These are phyloP conservation scores for Neocallimastix lanati DNA, from an alignment of 192 early-diverging fungal species.

Conservation along the genomic window DNA sequence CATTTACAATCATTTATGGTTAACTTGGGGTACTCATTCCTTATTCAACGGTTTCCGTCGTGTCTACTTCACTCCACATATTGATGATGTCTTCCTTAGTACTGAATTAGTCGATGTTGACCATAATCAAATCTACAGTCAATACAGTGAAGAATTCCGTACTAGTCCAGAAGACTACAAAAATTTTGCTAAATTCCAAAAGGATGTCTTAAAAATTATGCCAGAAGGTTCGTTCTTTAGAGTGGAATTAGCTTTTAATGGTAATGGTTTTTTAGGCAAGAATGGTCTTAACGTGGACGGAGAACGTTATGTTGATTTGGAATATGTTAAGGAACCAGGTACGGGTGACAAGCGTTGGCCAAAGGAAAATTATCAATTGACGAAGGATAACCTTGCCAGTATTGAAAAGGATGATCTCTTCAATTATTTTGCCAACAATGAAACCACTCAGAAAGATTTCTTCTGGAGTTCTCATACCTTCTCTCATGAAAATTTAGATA, in stretches of 20 bases:
- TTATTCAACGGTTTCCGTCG: slow-evolving; percentile 20
- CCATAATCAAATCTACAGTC: background rate
- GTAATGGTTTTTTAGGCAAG: slow-evolving; percentile 15
- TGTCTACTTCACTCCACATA: slow-evolving; percentile 16
- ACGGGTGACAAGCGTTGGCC: slow-evolving; percentile 16
- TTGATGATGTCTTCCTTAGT: slow-evolving; percentile 17
- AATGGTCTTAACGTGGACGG: slow-evolving; percentile 5
- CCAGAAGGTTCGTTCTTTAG: slow-evolving; percentile 14
- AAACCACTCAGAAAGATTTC: slow-evolving; percentile 2
- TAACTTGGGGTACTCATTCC: slow-evolving; percentile 20
- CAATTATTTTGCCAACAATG: slow-evolving; percentile 2
- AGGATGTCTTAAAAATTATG: slow-evolving; percentile 9
- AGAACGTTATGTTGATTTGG: slow-evolving; percentile 6
- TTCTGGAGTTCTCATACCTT: slow-evolving; percentile 18
- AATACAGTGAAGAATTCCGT: slow-evolving; percentile 7
- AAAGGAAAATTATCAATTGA: background rate
- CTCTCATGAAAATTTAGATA: slow-evolving; percentile 1
- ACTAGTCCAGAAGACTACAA: slow-evolving; percentile 9
- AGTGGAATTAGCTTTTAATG: slow-evolving; percentile 17
- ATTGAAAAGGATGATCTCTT: slow-evolving; percentile 11
- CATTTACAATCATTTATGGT: slow-evolving; percentile 14
- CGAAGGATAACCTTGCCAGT: background rate
- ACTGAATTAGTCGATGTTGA: background rate
- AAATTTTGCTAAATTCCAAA: slow-evolving; percentile 17
- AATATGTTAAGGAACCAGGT: slow-evolving; percentile 16